A percentile compares a stretch with the other conserved stretches of the same genome.
These are phyloP conservation scores for Kwoniella pini DNA, from an alignment of 768 basidiomycete genomes.

Conservation along the genomic window DNA sequence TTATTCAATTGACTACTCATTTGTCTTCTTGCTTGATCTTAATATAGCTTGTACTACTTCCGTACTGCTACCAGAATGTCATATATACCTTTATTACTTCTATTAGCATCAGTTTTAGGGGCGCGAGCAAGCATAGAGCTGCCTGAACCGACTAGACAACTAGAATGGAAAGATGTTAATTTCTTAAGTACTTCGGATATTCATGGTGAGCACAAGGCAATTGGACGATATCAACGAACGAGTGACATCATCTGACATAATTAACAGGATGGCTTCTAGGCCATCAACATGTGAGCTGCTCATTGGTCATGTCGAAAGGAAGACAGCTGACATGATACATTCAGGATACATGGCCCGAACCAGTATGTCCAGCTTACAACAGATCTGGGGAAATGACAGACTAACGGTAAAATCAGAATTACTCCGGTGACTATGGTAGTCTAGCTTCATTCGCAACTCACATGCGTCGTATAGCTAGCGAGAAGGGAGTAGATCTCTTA, in stretches of 20 bases:
- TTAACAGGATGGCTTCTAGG: constrained; percentile 69
- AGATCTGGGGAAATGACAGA: neutral
- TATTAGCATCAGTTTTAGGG: neutral
- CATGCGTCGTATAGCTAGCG: constrained; percentile 73
- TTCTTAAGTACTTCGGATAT: constrained; percentile 84
- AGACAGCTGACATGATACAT: constrained; percentile 1
- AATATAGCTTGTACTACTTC: no score
- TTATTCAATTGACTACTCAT: neutral
- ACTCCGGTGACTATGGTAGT: constrained; percentile 69
- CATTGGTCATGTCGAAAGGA: neutral
- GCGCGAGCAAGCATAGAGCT: neutral
- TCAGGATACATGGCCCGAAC: constrained; percentile 55
- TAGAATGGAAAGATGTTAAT: constrained; percentile 88
- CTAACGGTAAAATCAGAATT: constrained; percentile 35
- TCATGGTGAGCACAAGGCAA: constrained; percentile 58
- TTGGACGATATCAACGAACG: no score
- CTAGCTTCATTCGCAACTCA: constrained; percentile 81
- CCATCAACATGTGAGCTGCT: constrained; percentile 62
- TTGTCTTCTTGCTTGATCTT: no score
- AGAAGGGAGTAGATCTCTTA: constrained; percentile 76
- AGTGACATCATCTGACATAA: neutral
- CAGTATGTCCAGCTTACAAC: constrained; percentile 32
- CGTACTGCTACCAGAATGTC: no score
- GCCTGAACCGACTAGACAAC: constrained; percentile 62
- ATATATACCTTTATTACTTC: neutral